Conservation (phyloP, 805 yeast genomes). For the Schizosaccharomyces cryophilus region DNA sequence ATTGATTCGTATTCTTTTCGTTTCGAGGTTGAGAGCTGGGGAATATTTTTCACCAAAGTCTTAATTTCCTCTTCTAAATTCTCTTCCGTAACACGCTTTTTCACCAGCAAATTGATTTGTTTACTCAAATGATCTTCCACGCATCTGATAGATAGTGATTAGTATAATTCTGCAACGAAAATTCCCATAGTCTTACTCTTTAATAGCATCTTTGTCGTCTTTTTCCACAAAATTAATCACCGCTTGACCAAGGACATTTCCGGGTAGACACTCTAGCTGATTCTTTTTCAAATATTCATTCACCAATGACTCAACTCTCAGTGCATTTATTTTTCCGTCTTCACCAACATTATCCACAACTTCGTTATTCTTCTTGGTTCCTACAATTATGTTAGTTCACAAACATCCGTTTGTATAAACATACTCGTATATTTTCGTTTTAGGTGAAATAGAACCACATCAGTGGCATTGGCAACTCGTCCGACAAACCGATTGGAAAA, state of each 20-base stretch:
- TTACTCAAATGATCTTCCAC: constrained; percentile 1
- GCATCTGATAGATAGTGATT: not conserved
- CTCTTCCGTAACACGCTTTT: constrained; percentile 1
- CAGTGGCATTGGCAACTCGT: constrained; percentile 70
- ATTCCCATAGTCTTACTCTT: constrained; percentile 9
- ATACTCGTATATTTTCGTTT: constrained; percentile 11
- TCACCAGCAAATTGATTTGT: not conserved
- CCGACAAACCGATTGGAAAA: constrained; percentile 82
- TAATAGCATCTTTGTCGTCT: constrained; percentile 54
- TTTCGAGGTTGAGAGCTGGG: not conserved
- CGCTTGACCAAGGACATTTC: constrained; percentile 48
- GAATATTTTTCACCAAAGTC: not conserved
- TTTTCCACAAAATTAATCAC: constrained; percentile 50
- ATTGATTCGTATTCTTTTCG: not conserved
- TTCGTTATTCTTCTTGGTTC: constrained; percentile 2
- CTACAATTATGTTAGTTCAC: not conserved
- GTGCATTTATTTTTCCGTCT: constrained; percentile 16
- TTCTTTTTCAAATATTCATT: constrained; percentile 36
- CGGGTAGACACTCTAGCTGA: constrained; percentile 45
- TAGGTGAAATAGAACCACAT: constrained; percentile 48
- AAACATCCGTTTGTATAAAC: not conserved
- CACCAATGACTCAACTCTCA: constrained; percentile 39
- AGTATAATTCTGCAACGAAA: not conserved
- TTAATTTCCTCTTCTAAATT: not conserved
- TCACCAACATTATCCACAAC: constrained; percentile 7